phyloP scores from a whole-genome alignment of 257 asterid genomes.

The Anisodus acutangulus region DNA sequence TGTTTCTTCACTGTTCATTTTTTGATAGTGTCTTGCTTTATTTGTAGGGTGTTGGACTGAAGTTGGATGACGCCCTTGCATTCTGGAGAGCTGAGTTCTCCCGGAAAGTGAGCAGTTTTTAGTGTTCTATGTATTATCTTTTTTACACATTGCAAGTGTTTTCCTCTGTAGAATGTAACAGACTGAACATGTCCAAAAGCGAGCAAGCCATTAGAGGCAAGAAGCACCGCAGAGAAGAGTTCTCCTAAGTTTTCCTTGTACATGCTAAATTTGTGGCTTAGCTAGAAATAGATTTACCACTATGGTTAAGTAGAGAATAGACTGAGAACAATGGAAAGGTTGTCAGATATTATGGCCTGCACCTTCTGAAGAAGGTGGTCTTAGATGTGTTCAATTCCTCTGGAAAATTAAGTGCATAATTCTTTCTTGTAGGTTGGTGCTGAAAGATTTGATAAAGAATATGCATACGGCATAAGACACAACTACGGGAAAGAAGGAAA shows the following conservation, averaged over 20 bases:
- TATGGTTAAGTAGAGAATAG: not conserved
- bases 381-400: constrained; percentile 14
- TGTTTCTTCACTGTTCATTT: not conserved
- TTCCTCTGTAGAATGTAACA: not conserved
- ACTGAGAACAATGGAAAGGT: not conserved
- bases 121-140: not conserved
- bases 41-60: constrained; percentile 87
- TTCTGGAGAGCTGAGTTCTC: constrained; percentile 97
- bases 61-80: constrained; percentile 96
- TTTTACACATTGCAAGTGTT: not conserved
- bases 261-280: not conserved
- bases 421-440: constrained; percentile 74
- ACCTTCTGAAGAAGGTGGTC: not conserved
- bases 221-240: constrained; percentile 11
- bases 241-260: constrained; percentile 6
- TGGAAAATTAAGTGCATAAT: constrained; percentile 1
- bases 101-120: constrained; percentile 55
- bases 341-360: not conserved
- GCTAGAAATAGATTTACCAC: not conserved
- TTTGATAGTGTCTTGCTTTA: constrained; percentile 23
- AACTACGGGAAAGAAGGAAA: constrained; percentile 99
- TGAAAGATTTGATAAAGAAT: constrained; percentile 95
- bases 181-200: not conserved
- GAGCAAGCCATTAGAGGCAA: constrained; percentile 22
- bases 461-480: constrained; percentile 89